Conservation (phyloP, 331 rosid genomes). For the Phaseolus coccineus region DNA sequence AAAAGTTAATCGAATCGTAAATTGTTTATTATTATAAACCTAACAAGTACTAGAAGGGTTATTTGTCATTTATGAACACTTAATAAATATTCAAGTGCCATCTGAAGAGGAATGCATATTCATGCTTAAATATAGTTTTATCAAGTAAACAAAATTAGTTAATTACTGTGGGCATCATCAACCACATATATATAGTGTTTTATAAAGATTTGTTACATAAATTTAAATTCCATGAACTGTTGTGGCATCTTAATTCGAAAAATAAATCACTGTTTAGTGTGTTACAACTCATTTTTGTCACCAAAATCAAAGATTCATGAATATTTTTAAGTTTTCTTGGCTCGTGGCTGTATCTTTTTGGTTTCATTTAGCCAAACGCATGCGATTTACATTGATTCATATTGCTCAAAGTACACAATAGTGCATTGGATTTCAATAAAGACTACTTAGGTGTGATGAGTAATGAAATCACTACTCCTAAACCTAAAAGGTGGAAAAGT, state of each 20-base stretch:
- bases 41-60: too few species aligned
- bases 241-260: neutral
- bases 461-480: neutral
- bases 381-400: too few species aligned
- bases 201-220: neutral
- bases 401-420: too few species aligned
- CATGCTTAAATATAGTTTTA: constrained; percentile 7
- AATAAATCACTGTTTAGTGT: constrained; percentile 7
- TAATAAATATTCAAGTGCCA: neutral
- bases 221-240: neutral
- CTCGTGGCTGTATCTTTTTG: too few species aligned
- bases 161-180: neutral
- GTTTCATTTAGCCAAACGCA: too few species aligned
- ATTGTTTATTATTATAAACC: too few species aligned
- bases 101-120: constrained; percentile 39
- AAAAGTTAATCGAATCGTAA: too few species aligned
- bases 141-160: neutral
- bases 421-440: neutral
- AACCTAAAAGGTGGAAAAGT: neutral
- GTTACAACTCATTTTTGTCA: constrained; percentile 29
- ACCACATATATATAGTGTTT: neutral
- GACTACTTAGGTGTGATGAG: neutral
- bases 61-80: too few species aligned
- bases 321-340: neutral
- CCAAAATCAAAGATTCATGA: neutral